These are phyloP conservation scores for Camelina hispida DNA, from an alignment of 345 rosid species.

Conservation along the genomic window DNA sequence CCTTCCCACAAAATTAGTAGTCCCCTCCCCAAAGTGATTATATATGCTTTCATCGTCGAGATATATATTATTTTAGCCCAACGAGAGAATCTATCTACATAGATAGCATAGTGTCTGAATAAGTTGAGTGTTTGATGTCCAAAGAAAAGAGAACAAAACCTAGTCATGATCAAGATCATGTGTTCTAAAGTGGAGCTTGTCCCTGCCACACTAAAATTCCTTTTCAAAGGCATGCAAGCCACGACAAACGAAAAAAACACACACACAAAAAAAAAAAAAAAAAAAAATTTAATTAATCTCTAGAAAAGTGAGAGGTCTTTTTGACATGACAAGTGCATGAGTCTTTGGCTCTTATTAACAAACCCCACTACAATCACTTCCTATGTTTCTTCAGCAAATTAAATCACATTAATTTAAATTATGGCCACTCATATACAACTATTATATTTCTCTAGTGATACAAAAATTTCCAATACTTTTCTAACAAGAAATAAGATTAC, in stretches of 20 bases:
- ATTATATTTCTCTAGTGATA: background rate
- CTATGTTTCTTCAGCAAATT: conserved; percentile 28
- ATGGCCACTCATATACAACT: background rate
- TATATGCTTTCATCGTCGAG: conserved; percentile 8
- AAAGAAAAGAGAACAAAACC: conserved; percentile 46
- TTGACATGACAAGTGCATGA: conserved; percentile 37
- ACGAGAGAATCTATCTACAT: conserved; percentile 32
- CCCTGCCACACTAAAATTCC: conserved; percentile 24
- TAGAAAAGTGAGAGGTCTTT: conserved; percentile 32
- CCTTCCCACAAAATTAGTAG: background rate
- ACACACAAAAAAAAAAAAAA: background rate
- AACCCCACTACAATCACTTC: conserved; percentile 38
- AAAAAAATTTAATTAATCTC: background rate
- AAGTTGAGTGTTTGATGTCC: conserved; percentile 41
- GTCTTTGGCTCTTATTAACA: conserved; percentile 36
- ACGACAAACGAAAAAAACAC: conserved; percentile 34
- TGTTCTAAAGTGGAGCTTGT: conserved; percentile 42
- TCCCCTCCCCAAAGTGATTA: background rate
- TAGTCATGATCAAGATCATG: conserved; percentile 40
- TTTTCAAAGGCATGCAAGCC: conserved; percentile 42
- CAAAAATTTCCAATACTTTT: background rate
- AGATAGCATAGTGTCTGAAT: conserved; percentile 9
- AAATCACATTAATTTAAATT: conserved; percentile 10
- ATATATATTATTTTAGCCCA: background rate
- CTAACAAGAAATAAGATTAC: conserved; percentile 6